These are phyloP conservation scores for Phytophthora sojae DNA, from an alignment of 352 stramenopile species.

Conservation along the genomic window DNA sequence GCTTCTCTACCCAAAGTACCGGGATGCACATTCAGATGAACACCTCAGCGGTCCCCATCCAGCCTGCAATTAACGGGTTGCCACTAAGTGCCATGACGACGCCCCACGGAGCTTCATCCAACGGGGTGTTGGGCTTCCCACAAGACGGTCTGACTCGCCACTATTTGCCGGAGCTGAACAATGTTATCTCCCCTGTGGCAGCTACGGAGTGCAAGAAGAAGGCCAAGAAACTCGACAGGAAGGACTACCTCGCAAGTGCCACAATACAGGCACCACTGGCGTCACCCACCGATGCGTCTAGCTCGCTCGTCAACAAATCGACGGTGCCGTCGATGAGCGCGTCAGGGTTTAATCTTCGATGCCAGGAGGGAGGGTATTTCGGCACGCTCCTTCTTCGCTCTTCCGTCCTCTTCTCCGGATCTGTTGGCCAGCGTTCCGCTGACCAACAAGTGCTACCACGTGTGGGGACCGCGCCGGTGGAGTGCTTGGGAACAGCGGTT, in stretches of 20 bases:
- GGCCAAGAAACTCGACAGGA: conserved; percentile 71
- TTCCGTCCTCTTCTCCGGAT: no score
- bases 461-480: no score
- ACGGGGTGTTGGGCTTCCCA: conserved; percentile 31
- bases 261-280: conserved; percentile 34
- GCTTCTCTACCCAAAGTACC: conserved; percentile 20
- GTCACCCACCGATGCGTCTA: conserved; percentile 28
- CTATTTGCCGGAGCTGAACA: conserved; percentile 63
- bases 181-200: conserved; percentile 75
- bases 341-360: conserved; percentile 17
- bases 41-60: conserved; percentile 34
- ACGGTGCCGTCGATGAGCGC: conserved; percentile 18
- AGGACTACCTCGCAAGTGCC: conserved; percentile 40
- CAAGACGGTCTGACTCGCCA: conserved; percentile 40
- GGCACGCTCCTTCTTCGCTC: no score
- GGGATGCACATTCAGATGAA: conserved; percentile 47
- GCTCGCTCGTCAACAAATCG: conserved; percentile 18
- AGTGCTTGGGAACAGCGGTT: no score
- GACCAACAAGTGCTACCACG: no score
- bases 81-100: conserved; percentile 45
- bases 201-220: conserved; percentile 77
- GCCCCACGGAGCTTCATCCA: conserved; percentile 37
- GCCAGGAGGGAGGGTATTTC: no score
- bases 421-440: no score
- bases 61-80: conserved; percentile 49